Conservation (phyloP, 169 alveolate species). For the Plasmodium billcollinsi region DNA sequence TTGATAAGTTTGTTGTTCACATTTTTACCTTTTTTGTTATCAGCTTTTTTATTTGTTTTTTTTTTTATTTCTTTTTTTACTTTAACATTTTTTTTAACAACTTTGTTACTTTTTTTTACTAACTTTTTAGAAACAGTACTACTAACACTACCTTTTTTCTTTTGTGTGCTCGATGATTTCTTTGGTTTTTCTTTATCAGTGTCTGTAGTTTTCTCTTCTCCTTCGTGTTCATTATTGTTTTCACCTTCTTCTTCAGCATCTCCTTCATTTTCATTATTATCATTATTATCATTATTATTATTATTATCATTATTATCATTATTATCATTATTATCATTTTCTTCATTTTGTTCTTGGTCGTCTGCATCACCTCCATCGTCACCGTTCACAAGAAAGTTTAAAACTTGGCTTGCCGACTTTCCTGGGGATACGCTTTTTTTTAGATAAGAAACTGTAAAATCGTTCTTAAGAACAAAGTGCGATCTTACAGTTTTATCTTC, state of each 20-base stretch:
- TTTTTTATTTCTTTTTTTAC: constrained; percentile 42
- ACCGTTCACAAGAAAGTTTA: constrained; percentile 36
- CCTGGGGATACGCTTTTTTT: constrained; percentile 84
- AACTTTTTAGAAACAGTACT: not conserved
- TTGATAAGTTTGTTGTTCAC: not conserved
- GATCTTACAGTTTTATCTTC: constrained; percentile 67
- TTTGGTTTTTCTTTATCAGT: not conserved
- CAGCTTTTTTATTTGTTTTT: constrained; percentile 18
- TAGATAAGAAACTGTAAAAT: constrained; percentile 76
- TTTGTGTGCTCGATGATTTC: not conserved
- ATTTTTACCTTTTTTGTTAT: constrained; percentile 18
- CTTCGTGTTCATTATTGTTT: not conserved
- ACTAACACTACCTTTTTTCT: constrained; percentile 3
- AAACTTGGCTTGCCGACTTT: constrained; percentile 10
- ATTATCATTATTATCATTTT: constrained; percentile 8
- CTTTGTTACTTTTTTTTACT: constrained; percentile 11
- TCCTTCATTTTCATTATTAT: constrained; percentile 4
- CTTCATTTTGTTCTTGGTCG: not conserved
- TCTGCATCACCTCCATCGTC: constrained; percentile 11
- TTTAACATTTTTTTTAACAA: constrained; percentile 10
- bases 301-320: not conserved
- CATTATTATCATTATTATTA: constrained; percentile 4
- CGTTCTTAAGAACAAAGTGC: constrained; percentile 78
- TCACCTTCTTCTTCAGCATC: not conserved
- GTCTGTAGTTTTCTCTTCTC: constrained; percentile 8